These are phyloP conservation scores for Penicillium sp. DNA, from an alignment of 2,329 filamentous ascomycete genomes.

Conservation along the genomic window DNA sequence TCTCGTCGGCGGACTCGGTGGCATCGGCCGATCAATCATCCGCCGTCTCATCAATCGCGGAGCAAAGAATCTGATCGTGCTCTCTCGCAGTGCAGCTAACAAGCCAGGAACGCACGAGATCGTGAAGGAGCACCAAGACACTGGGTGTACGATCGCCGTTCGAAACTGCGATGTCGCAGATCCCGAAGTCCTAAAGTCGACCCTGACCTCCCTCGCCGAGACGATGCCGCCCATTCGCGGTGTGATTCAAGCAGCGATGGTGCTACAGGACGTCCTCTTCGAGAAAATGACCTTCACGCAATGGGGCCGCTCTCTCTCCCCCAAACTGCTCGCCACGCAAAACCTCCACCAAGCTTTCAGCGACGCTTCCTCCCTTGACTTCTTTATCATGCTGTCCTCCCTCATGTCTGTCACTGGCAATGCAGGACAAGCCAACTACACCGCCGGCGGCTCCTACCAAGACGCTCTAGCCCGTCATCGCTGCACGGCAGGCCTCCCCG, in stretches of 20 bases:
- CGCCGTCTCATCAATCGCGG: constrained; percentile 20
- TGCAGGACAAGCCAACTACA: constrained; percentile 38
- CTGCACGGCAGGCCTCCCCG: constrained; percentile 22
- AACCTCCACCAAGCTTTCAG: constrained; percentile 24
- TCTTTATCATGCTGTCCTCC: constrained; percentile 69
- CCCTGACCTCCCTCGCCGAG: background rate
- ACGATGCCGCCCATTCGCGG: constrained; percentile 17
- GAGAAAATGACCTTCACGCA: constrained; percentile 23
- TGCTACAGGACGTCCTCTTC: constrained; percentile 23
- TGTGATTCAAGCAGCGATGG: constrained; percentile 28
- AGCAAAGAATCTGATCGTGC: constrained; percentile 17
- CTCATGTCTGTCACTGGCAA: constrained; percentile 34
- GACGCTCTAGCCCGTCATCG: constrained; percentile 40
- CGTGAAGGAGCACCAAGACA: too few species aligned
- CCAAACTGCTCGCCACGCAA: constrained; percentile 28
- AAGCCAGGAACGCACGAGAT: too few species aligned
- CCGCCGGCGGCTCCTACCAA: constrained; percentile 38
- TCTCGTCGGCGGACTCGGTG: constrained; percentile 27
- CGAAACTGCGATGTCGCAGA: background rate
- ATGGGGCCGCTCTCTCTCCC: constrained; percentile 8
- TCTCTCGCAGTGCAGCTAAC: constrained; percentile 1
- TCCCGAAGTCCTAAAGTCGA: too few species aligned
- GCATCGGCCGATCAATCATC: constrained; percentile 22
- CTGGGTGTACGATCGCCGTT: background rate
- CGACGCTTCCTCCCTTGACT: constrained; percentile 53